phyloP scores from a whole-genome alignment of 192 early-diverging fungal species.

The Geosiphon pyriformis region DNA sequence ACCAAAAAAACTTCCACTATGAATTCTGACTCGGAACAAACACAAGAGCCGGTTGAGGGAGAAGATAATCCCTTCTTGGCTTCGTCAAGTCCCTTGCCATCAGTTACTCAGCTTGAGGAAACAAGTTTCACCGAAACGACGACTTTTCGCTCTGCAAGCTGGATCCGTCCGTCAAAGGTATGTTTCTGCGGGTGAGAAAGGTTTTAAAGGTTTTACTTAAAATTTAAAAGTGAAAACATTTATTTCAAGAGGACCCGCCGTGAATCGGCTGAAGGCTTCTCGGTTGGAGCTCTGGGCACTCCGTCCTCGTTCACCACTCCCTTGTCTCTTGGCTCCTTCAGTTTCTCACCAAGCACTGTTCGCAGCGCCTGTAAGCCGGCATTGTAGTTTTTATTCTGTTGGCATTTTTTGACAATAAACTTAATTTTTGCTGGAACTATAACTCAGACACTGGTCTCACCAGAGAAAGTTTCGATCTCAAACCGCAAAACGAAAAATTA shows the following conservation, averaged over 20 bases:
- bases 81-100: neutral
- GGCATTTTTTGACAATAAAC: too few relatives aligned
- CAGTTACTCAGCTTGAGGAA: neutral
- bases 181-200: too few relatives aligned
- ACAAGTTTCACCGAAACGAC: neutral
- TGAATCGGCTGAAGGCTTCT: neutral
- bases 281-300: too few relatives aligned
- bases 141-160: neutral
- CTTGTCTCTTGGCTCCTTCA: neutral
- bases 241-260: neutral
- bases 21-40: neutral
- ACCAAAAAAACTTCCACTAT: neutral
- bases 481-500: neutral
- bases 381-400: too few relatives aligned
- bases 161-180: neutral
- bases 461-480: neutral
- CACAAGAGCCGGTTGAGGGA: neutral
- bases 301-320: neutral
- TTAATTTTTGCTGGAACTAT: too few relatives aligned
- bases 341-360: neutral
- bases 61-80: neutral
- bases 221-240: too few relatives aligned
- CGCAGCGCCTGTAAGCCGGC: too few relatives aligned
- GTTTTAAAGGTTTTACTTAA: too few relatives aligned
- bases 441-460: neutral